These are phyloP conservation scores for Dalechampia spathulata DNA, from an alignment of 441 rosid genomes.

Conservation along the genomic window DNA sequence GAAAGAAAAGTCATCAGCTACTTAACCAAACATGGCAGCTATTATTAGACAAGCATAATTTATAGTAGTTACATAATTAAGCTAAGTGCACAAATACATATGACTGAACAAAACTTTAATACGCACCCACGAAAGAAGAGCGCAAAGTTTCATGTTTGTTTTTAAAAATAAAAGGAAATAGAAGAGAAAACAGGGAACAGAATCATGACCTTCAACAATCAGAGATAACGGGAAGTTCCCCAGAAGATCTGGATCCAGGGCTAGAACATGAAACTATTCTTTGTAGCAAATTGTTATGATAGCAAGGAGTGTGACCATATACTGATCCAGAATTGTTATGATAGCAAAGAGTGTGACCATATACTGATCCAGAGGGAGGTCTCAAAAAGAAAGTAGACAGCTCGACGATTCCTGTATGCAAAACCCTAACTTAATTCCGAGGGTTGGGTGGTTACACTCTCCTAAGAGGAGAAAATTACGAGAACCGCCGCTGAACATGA, in stretches of 20 bases:
- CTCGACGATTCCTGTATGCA: too few relatives aligned
- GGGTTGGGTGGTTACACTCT: constrained; percentile 23
- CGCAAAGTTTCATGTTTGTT: too few relatives aligned
- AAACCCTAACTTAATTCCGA: constrained; percentile 27
- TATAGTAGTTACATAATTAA: too few relatives aligned
- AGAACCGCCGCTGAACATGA: constrained; percentile 52
- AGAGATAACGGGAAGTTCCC: constrained; percentile 32
- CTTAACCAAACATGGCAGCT: constrained; percentile 14
- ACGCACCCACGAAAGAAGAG: not conserved
- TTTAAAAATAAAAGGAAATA: not conserved
- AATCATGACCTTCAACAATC: constrained; percentile 42
- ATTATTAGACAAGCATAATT: constrained; percentile 9
- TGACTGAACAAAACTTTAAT: too few relatives aligned
- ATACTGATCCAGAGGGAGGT: too few relatives aligned
- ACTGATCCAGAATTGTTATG: too few relatives aligned
- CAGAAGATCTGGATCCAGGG: constrained; percentile 29
- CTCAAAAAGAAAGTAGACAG: too few relatives aligned
- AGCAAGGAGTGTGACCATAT: too few relatives aligned
- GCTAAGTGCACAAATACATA: not conserved
- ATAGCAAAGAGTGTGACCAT: too few relatives aligned
- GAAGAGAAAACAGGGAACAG: not conserved
- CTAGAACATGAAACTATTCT: constrained; percentile 29
- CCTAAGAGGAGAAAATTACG: constrained; percentile 46
- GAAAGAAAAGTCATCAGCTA: constrained; percentile 30
- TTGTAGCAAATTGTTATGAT: constrained; percentile 24